A percentile compares a stretch with the other conserved stretches of the same genome.
These are phyloP conservation scores for Blastocladiella britannica DNA, from an alignment of 192 early-diverging fungal genomes.

Conservation along the genomic window DNA sequence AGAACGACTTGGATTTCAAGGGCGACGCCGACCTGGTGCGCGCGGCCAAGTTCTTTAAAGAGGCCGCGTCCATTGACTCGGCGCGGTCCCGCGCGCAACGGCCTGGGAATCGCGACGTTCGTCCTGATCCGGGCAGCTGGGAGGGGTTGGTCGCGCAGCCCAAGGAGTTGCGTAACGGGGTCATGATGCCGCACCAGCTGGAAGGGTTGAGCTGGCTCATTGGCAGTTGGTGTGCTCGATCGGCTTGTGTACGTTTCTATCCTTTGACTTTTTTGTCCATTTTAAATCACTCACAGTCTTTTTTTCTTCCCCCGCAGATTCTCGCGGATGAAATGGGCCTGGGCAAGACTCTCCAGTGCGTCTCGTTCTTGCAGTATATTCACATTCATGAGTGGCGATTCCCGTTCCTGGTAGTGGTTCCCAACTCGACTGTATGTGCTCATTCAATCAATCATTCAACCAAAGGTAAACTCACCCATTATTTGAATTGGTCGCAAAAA, in stretches of 20 bases:
- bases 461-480: neutral
- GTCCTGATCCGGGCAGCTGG: neutral
- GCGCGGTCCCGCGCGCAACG: neutral
- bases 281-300: neutral
- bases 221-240: constrained; percentile 1
- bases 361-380: constrained; percentile 28
- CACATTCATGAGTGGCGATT: constrained; percentile 20
- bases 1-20: neutral
- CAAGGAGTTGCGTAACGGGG: constrained; percentile 20
- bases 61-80: neutral
- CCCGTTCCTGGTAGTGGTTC: constrained; percentile 48
- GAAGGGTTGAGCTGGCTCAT: constrained; percentile 21
- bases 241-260: constrained; percentile 37
- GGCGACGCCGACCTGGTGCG: neutral
- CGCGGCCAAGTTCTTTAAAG: neutral
- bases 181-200: constrained; percentile 43
- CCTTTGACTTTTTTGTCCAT: neutral
- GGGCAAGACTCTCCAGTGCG: constrained; percentile 56
- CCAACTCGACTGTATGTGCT: constrained; percentile 40
- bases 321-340: constrained; percentile 61
- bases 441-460: neutral
- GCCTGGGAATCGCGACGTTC: neutral
- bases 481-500: neutral
- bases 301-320: constrained; percentile 25
- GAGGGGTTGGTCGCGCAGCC: neutral